Conservation (phyloP, 1,284 basidiomycete genomes). For the Moesziomyces sp. region DNA sequence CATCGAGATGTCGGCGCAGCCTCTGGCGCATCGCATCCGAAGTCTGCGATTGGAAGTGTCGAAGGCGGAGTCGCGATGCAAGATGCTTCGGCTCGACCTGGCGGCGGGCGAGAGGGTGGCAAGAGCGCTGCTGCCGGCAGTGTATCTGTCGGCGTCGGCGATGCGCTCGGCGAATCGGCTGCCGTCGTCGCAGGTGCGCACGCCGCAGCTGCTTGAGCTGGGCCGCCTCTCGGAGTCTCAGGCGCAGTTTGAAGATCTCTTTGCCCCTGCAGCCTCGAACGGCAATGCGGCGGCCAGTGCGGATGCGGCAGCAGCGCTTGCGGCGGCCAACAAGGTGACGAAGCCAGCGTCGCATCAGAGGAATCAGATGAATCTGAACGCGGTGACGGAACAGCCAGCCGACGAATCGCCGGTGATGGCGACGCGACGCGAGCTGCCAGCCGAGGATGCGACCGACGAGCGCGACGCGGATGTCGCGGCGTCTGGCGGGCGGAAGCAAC, state of each 20-base stretch:
- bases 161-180: constrained; percentile 27
- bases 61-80: constrained; percentile 41
- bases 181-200: constrained; percentile 30
- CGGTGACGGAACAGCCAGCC: constrained; percentile 40
- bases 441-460: not conserved
- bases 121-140: constrained; percentile 25
- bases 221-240: constrained; percentile 32
- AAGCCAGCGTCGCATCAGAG: constrained; percentile 46
- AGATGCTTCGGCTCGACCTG: constrained; percentile 51
- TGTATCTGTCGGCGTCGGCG: constrained; percentile 32
- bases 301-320: constrained; percentile 1
- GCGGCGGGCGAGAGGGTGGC: constrained; percentile 44
- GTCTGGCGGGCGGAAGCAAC: not conserved
- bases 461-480: not conserved
- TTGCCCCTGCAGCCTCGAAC: constrained; percentile 17
- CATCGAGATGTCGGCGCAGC: constrained; percentile 57
- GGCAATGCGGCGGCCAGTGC: not conserved
- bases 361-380: constrained; percentile 47
- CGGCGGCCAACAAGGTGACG: constrained; percentile 21
- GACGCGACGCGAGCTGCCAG: constrained; percentile 11
- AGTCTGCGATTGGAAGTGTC: constrained; percentile 52
- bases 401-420: constrained; percentile 44
- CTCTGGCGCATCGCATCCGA: constrained; percentile 47
- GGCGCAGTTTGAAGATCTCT: constrained; percentile 43
- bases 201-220: constrained; percentile 43